These are phyloP conservation scores for Stentor coeruleus DNA, from an alignment of 73 alveolate genomes.

Conservation along the genomic window DNA sequence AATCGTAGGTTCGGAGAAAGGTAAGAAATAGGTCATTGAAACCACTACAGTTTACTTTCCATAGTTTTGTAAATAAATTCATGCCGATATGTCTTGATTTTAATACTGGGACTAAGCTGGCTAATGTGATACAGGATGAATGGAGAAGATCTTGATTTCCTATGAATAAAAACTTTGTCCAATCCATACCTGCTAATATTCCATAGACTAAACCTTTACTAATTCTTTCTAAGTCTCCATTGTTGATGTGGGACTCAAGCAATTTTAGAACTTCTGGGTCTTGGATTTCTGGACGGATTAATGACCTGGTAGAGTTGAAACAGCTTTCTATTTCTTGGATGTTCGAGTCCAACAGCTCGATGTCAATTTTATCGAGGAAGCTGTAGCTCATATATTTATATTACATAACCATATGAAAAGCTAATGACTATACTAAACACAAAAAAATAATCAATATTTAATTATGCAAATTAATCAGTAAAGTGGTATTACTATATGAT, in stretches of 20 bases:
- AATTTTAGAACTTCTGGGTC: background rate
- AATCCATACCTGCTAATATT: background rate
- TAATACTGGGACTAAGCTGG: background rate
- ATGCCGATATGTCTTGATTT: background rate
- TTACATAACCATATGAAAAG: too few relatives aligned
- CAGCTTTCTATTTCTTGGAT: background rate
- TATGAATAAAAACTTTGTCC: background rate
- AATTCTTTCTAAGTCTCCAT: background rate
- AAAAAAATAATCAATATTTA: too few relatives aligned
- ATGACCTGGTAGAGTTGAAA: background rate
- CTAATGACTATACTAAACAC: too few relatives aligned
- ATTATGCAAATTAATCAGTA: too few relatives aligned
- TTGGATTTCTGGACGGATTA: background rate
- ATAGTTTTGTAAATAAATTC: background rate
- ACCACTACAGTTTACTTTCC: background rate
- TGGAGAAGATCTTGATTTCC: background rate
- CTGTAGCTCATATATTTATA: background rate
- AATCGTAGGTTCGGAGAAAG: slow-evolving; percentile 3
- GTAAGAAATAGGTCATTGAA: background rate
- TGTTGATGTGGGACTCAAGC: background rate
- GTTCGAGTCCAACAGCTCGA: background rate
- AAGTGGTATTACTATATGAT: too few relatives aligned
- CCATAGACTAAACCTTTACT: slow-evolving; percentile 20
- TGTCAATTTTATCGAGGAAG: background rate
- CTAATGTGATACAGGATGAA: background rate